Base-by-base conservation (phyloP, 108 stramenopile genomes). In the Skeletonema grethae region DNA sequence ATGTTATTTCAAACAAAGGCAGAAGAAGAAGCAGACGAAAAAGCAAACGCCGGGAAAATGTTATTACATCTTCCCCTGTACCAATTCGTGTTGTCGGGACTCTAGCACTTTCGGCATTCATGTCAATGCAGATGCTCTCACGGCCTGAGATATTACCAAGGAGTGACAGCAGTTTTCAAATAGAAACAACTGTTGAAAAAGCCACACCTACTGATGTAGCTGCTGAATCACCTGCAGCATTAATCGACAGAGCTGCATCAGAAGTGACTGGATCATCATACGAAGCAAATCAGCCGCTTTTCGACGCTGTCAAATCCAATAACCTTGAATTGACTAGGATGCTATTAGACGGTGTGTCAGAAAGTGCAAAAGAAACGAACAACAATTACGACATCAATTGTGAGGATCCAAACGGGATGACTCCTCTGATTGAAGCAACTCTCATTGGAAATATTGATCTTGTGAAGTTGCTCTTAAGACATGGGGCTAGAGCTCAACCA, bases 371-470 rank as follows among this genome's bases (percentile, higher is more conserved):
- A 39, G 39, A 46, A 65, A 46, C 13, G 20, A 64, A 12, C 20
- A 53, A 65, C 13, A 35, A 32, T 38, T 69, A 72, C 57, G 72
- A 82, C 50, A 62, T 76, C 13, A 82, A 82, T 38, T 75, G 63
- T 7, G 76, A 82, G 69, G 76, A 77, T 63, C 18, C 35, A 55
- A 0, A 32, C n/a, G 80, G 80, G 4, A 65, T 82, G 11, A 77
- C 80, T 5, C 80, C 76, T 6, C 48, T 82, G 10, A 82, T 82
- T 2, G 70, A 77, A 63, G 80, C 80, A 20, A 72, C 76, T 8
- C 72, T 82, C 12, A 10, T 62, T 7, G 80, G 80, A 13, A 67
- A 76, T 67, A 43, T 53, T 30, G 57, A 71, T n/a, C 71, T 82
- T 16, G 76, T 82, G 1, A 29, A 65, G 3, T 65, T 77, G 11